Evolutionary conservation across 257 asterid species (phyloP), one percentile per base, ranked within the genome.

Genomic region (Nicotiana knightiana): DNA sequence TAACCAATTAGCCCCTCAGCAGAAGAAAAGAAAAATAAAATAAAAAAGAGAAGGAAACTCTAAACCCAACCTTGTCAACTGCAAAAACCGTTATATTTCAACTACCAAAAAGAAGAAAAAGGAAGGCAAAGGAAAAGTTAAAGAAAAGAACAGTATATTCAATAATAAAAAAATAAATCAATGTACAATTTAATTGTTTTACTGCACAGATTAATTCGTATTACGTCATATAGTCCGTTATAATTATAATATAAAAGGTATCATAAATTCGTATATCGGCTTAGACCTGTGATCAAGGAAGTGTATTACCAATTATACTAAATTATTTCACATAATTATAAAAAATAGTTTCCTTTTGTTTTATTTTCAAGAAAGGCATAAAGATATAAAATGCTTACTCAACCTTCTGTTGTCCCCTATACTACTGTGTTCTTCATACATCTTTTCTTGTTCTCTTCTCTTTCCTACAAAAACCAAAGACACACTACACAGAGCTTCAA

Each of bases 391-490:
- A 48, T 28, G 54, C 66, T 0, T 51, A 63, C 65, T 64, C 53
- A 80, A 80, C 76, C 21, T 58, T 32, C 26, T 48, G 11, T 58
- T 65, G 54, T 57, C 2, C 32, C 64, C 24, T 26, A 21, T 21
- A 9, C 54, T 51, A 51, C 15, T 48, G 62, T 73, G 62, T 73
- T 73, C 61, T 46, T 46, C 62, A 48, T 61, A 26, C 79, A 73
- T 26, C 79, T 59, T 26, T 26, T 5, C 9, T 57, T 5, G 24
- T 57, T 63, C 68, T 63, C 68, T 53, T 61, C 43, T 79, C 83
- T 64, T 67, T 55, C 75, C 83, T 65, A 64, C 83, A 55, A 62
- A 39, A 81, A 35, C 78, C 78, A 55, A 79, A 64, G 53, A 80
- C 48, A 43, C 48, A 43, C 71, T 24, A 43, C 46, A 55, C 64